phyloP scores from a whole-genome alignment of 176 grass and related monocot genomes.

The Areca catechu region DNA sequence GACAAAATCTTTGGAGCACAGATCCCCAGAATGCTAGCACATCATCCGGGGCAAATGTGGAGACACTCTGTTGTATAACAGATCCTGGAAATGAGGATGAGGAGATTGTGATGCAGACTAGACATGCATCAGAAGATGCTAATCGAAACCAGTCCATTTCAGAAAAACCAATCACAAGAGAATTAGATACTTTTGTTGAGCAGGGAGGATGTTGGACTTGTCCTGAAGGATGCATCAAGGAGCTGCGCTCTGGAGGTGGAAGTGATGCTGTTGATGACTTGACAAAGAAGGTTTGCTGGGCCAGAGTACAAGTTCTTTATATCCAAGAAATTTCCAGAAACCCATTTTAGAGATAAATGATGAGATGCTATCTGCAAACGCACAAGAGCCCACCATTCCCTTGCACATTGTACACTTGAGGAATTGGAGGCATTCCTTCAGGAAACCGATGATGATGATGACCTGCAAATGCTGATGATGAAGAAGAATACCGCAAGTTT shows the following conservation, averaged over 20 bases:
- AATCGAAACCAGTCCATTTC: constrained; percentile 10
- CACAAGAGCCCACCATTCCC: constrained; percentile 64
- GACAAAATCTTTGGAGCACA: constrained; percentile 17
- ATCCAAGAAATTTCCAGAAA: neutral
- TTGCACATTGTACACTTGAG: constrained; percentile 59
- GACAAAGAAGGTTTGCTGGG: constrained; percentile 13
- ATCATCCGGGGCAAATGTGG: neutral
- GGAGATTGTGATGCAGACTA: constrained; percentile 11
- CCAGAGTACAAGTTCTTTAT: constrained; percentile 7
- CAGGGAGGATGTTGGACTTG: constrained; percentile 28
- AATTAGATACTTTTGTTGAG: constrained; percentile 4
- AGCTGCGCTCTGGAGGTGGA: neutral
- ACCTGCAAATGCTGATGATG: constrained; percentile 72
- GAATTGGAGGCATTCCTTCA: constrained; percentile 90
- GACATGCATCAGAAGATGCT: constrained; percentile 3
- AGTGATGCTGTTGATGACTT: neutral
- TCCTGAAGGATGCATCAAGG: constrained; percentile 2
- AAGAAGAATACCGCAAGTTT: constrained; percentile 93
- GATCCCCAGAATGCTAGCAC: constrained; percentile 2
- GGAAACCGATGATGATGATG: constrained; percentile 82
- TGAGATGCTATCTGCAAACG: constrained; percentile 73
- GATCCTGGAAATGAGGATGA: constrained; percentile 22
- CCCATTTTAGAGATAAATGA: constrained; percentile 23
- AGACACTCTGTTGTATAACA: neutral
- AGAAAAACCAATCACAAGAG: constrained; percentile 12